A percentile compares a stretch with the other conserved stretches of the same genome.
Evolutionary conservation across 352 stramenopile species (phyloP).

Genomic region (Phytophthora sansomeana): DNA sequence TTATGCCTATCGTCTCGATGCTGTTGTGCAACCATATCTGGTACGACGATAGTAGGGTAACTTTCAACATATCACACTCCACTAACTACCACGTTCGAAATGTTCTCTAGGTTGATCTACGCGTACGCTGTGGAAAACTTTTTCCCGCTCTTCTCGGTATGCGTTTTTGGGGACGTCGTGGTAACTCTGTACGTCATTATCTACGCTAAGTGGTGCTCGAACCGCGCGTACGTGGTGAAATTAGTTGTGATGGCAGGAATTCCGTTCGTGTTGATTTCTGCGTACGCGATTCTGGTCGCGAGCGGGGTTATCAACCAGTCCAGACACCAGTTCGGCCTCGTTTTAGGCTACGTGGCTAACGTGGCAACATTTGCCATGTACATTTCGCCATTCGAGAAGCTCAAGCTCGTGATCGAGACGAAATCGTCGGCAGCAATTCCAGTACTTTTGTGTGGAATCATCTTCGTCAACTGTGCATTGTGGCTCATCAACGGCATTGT

Average conservation of each 20-base stretch:
- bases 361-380: constrained; percentile 38
- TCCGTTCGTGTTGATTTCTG: constrained; percentile 20
- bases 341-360: constrained; percentile 33
- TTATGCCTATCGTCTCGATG: constrained; percentile 32
- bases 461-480: constrained; percentile 57
- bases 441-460: constrained; percentile 56
- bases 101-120: constrained; percentile 35
- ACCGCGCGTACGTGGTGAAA: constrained; percentile 30
- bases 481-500: constrained; percentile 62
- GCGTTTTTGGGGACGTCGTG: constrained; percentile 31
- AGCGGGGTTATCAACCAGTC: constrained; percentile 25
- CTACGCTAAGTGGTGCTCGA: constrained; percentile 31
- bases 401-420: constrained; percentile 33
- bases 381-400: constrained; percentile 39
- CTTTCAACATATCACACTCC: no score
- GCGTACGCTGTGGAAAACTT: constrained; percentile 36
- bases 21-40: constrained; percentile 42
- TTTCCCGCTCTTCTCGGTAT: constrained; percentile 39
- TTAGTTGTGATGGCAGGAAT: constrained; percentile 3
- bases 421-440: constrained; percentile 52
- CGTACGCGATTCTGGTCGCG: constrained; percentile 32
- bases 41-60: no score
- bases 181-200: constrained; percentile 28
- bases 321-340: constrained; percentile 21
- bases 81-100: neutral